Base-by-base conservation (phyloP, 352 stramenopile genomes). In the Pythium oligandrum region DNA sequence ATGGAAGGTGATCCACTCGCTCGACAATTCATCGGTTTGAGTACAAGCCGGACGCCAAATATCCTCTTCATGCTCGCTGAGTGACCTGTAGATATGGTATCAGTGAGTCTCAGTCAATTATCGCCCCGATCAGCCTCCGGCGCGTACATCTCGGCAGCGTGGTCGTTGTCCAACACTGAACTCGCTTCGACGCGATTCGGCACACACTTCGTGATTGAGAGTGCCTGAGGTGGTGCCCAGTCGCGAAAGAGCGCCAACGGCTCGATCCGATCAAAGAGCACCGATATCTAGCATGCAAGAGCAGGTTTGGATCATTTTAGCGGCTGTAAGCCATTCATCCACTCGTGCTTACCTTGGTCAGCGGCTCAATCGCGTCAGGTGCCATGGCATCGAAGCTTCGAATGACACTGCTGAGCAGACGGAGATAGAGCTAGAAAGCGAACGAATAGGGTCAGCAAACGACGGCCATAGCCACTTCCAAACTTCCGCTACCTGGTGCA, bases 181-280 rank as follows among this genome's bases (percentile, higher is more conserved):
- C 81, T 92, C 36, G 70, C 64, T 33, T 72, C 73, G 4, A 88
- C 70, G 48, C 78, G 63, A 2, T 59, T 72, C 0, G 83, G 80
- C 4, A 63, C 39, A 4, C 83, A 44, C 36, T 73, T 56, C 3
- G 59, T 57, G 10, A 57, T 65, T 0, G 77, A 88, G 8, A 91
- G 59, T 11, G 81, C 66, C 6, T 69, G 74, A 44, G 78, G 70
- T 30, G 83, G 85, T 4, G 81, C 79, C 85, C 85, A 95, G 50
- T 95, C 82, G 6, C 61, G 40, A 61, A 93, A 95, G 7, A 95
- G 68, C 39, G 65, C 52, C 12, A 95, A 61, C 3, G 79, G 77
- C 17, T 88, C 73, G 42, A 92, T 70, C 10, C 75, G 78, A 8
- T 59, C 65, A 45, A 93, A 71, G 34, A 93, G 61, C 6, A 40